Base-by-base conservation (phyloP, 495 filamentous ascomycete species). In the Penicillium atrosanguineum region DNA sequence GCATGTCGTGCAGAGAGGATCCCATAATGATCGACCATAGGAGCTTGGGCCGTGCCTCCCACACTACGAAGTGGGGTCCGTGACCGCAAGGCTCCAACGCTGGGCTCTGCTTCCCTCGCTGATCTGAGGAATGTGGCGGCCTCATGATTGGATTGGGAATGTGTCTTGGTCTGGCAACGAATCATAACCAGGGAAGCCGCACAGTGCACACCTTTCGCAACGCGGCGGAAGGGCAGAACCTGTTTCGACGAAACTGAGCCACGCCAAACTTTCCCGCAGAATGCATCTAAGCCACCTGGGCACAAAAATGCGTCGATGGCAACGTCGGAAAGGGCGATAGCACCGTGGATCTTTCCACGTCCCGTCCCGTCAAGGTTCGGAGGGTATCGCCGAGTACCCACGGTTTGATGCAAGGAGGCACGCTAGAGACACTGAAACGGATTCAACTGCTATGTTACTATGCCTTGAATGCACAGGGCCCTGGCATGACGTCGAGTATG, bases 351-450 rank as follows among this genome's bases (percentile, higher is more conserved):
- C 61, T 50, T 44, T 21, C 40, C 39, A 59, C 70, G 72, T 68
- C 62, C 73, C 73, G 73, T 69, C 70, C 73, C 73, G 73, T 76
- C 69, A 74, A 76, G 73, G 73, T 74, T 74, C 64, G 69, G 69
- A 64, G 63, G 61, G 63, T 61, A 64, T 71, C 66, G 61, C 56
- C 61, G 55, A 67, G 37, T 55, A 62, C 59, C 67, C 69, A 73
- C 55, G 65, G 62, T 2, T 68, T 61, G 53, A 63, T 53, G 69
- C 68, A 74, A 72, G 71, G 71, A 68, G 65, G 46, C 26, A 8
- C 31, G 31, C 9, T 14, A 34, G 8, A 34, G 9, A 34, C 31
- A 34, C 31, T 34, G 31, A 34, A 34, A 34, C 31, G 31, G 3
- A 14, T 34, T 4, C 31, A 14, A 34, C 1, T 34, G 31, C 28